Base-by-base conservation (phyloP, 2,329 filamentous ascomycete species). In the Fusarium concolor region DNA sequence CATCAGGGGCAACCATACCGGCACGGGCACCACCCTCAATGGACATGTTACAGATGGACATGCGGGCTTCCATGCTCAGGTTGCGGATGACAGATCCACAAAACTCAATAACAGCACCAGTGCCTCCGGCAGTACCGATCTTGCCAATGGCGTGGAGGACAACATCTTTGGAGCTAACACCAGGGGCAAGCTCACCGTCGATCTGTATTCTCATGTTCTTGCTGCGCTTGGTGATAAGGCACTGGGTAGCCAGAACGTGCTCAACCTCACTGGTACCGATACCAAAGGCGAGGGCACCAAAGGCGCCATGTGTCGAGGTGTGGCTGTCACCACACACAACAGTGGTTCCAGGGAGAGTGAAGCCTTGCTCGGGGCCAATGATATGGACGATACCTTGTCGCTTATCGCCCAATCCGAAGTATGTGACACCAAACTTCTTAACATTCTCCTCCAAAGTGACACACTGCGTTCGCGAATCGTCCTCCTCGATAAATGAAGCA, bases 41-140 rank as follows among this genome's bases (percentile, higher is more conserved):
- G 15, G 94, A 94, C 96, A 98, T 98, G 84, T 99, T 99, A 85
- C 96, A 98, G 79, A 99, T 97, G 67, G 94, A 97, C 96, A 99
- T 98, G 72, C 96, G 90, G 42, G 95, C 96, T 81, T 98, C 96
- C 88, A 99, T 97, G 80, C 93, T 97, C 74, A 98, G 85, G 65
- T 82, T 83, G 72, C 93, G 90, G 77, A 99, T 97, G 65, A 96
- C 93, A 51, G 94, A 97, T 62, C 96, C 96, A 77, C 94, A 97
- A 84, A 95, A 99, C 83, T 99, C 96, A 75, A 99, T 97, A 70
- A 98, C 96, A 53, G 92, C 90, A 65, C 95, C 94, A 57, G 91
- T 98, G 73, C 96, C 96, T 79, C 95, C 96, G 65, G 96, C 96
- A 24, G 96, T 98, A 74, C 96, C 96, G 72, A 98, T 97, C 74